Evolutionary conservation across 164 flowering plant species (phyloP).

Genomic region (Vitis riparia): DNA sequence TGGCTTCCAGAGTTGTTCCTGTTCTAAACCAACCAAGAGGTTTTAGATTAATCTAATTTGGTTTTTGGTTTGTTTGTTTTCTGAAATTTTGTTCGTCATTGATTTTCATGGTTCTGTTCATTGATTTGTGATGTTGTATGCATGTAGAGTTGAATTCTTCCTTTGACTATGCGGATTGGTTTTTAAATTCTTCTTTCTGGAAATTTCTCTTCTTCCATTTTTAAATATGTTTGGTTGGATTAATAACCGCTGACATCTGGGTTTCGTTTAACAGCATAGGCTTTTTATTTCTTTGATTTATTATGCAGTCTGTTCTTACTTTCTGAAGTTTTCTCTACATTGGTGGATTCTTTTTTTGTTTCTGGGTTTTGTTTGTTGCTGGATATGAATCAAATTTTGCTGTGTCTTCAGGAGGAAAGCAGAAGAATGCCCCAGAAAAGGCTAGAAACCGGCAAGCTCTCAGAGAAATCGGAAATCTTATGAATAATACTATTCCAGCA

Average conservation of each 20-base stretch:
- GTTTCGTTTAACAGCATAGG: neutral
- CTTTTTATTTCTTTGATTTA: no score
- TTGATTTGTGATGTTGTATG: neutral
- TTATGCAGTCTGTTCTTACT: no score
- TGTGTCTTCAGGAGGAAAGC: conserved; percentile 20
- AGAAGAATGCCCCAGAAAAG: conserved; percentile 28
- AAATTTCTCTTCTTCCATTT: no score
- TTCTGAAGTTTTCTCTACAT: no score
- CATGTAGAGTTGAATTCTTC: no score
- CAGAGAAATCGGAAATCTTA: conserved; percentile 48
- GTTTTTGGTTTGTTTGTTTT: neutral
- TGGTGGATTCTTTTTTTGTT: neutral
- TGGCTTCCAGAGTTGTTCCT: conserved; percentile 37
- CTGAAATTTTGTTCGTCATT: neutral
- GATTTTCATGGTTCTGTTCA: neutral
- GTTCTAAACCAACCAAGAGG: conserved; percentile 20
- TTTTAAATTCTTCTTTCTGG: no score
- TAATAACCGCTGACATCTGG: neutral
- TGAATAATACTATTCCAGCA: conserved; percentile 8
- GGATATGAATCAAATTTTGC: neutral
- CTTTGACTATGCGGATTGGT: no score
- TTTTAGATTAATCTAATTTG: neutral
- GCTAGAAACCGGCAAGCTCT: conserved; percentile 40
- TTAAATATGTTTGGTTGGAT: neutral
- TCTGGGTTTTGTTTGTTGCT: neutral